Percentiles rank a stretch among this genome's conserved stretches.
Conservation (phyloP, 2,329 filamentous ascomycete species). For the Arthrobotrys megalospora region DNA sequence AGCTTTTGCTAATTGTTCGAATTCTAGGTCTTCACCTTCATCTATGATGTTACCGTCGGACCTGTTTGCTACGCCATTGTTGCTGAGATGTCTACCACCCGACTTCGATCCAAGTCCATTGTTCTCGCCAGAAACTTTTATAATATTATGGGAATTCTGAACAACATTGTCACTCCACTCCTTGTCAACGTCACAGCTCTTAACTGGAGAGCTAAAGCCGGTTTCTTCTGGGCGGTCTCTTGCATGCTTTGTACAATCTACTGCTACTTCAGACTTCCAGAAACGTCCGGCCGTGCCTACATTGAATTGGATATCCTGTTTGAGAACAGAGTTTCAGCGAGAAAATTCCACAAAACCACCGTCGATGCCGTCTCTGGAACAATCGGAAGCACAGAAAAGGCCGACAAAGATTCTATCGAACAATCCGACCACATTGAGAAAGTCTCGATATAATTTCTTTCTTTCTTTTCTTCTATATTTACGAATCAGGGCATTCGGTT, state of each 20-base stretch:
- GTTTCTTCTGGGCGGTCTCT: conserved; percentile 74
- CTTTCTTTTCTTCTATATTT: background rate
- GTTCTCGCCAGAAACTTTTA: conserved; percentile 71
- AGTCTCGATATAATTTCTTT: conserved; percentile 24
- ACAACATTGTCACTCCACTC: conserved; percentile 64
- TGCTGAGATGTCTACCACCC: conserved; percentile 72
- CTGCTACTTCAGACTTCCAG: conserved; percentile 84
- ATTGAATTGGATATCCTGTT: conserved; percentile 83
- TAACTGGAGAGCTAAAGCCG: conserved; percentile 70
- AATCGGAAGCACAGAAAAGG: background rate
- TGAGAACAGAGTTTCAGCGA: conserved; percentile 67
- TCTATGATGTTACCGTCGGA: conserved; percentile 73
- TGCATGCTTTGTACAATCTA: conserved; percentile 87
- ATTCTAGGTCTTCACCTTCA: conserved; percentile 69
- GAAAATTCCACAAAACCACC: conserved; percentile 67
- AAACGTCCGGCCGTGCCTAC: conserved; percentile 81
- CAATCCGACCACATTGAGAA: conserved; percentile 19
- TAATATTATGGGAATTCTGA: conserved; percentile 70
- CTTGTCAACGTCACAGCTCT: conserved; percentile 53
- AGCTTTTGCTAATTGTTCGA: background rate
- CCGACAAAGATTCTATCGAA: conserved; percentile 41
- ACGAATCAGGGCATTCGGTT: background rate
- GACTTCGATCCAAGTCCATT: conserved; percentile 73
- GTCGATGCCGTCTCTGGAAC: conserved; percentile 64
- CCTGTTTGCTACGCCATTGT: conserved; percentile 73